Evolutionary conservation across 768 basidiomycete species (phyloP), one percentile per base, ranked within the genome.

Genomic region (Crassisporium funariophilum): DNA sequence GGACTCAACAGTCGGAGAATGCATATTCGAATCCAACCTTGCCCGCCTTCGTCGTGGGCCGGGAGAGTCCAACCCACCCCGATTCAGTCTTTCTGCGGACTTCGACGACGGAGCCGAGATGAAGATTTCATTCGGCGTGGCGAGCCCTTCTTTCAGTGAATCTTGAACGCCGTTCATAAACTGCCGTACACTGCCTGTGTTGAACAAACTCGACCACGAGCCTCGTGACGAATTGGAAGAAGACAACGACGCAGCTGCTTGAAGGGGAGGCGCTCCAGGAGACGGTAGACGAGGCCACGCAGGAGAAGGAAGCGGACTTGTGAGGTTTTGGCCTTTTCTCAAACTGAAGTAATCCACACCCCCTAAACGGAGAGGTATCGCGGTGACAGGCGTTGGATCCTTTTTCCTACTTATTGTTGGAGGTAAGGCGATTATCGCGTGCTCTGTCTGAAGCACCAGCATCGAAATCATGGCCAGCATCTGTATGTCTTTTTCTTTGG

Each of bases 131-230:
- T 68, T 57, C 6, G 75, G 73, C 15, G 68, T 74, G 31, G 63
- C 65, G 13, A 75, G 66, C 9, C 72, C 72, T 5, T 75, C 73
- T 41, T 71, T 73, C 4, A 75, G 63, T 1, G 75, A 70, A 52
- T 81, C 83, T 24, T 81, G 78, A 21, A 81, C 70, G 23, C 83
- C 80, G 9, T 73, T 72, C 73, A 90, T 82, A 47, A 91, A 79
- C 46, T 88, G 84, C 20, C 84, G 75, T 66, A 90, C 71, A 34
- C 73, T 77, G 13, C 78, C 79, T 1, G 86, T 69, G 49, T 82
- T 84, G 61, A 89, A 87, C 9, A 91, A 59, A 56, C 82, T 90
- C 0, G 88, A 86, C 90, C 90, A 91, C 0, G 90, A 89, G 7
- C 82, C 87, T 35, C 82, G 75, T 2, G 89, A 89, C 3, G 86